A percentile compares a stretch with the other conserved stretches of the same genome.
These are phyloP conservation scores for Chara braunii DNA, from an alignment of 139 green algal species.

Conservation along the genomic window DNA sequence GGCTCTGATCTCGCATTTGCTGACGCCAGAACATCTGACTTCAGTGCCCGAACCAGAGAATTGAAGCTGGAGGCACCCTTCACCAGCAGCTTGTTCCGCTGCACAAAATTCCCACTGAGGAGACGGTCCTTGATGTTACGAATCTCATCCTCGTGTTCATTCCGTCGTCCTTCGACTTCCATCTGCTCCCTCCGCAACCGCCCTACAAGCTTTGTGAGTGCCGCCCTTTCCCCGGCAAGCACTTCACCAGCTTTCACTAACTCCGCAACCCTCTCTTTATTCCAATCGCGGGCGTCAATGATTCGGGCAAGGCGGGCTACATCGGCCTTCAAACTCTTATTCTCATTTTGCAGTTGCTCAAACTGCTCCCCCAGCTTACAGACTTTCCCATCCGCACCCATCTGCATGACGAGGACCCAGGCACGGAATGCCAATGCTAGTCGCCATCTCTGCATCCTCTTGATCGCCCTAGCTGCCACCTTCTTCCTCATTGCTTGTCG, in stretches of 20 bases:
- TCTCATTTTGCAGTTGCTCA: constrained; percentile 46
- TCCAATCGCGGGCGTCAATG: constrained; percentile 86
- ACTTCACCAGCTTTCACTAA: constrained; percentile 55
- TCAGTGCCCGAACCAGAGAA: constrained; percentile 71
- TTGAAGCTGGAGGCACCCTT: constrained; percentile 77
- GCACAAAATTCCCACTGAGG: constrained; percentile 24
- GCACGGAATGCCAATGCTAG: background rate
- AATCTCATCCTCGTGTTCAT: constrained; percentile 62
- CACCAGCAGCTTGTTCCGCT: constrained; percentile 76
- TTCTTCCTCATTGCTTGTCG: too few relatives aligned
- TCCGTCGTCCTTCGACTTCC: constrained; percentile 47
- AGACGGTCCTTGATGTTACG: constrained; percentile 61
- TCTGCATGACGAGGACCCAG: background rate
- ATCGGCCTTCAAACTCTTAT: constrained; percentile 66
- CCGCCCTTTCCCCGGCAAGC: constrained; percentile 66
- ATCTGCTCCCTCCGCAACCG: constrained; percentile 62
- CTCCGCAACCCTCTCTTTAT: constrained; percentile 52
- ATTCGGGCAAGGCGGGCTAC: constrained; percentile 75
- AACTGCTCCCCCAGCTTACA: constrained; percentile 1
- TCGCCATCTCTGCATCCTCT: background rate
- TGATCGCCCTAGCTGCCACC: too few relatives aligned
- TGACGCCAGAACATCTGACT: constrained; percentile 61
- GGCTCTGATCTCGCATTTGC: background rate
- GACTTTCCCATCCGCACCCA: background rate
- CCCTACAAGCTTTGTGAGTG: constrained; percentile 66